These are phyloP conservation scores for Lachancea waltii DNA, from an alignment of 805 yeast species.

Conservation along the genomic window DNA sequence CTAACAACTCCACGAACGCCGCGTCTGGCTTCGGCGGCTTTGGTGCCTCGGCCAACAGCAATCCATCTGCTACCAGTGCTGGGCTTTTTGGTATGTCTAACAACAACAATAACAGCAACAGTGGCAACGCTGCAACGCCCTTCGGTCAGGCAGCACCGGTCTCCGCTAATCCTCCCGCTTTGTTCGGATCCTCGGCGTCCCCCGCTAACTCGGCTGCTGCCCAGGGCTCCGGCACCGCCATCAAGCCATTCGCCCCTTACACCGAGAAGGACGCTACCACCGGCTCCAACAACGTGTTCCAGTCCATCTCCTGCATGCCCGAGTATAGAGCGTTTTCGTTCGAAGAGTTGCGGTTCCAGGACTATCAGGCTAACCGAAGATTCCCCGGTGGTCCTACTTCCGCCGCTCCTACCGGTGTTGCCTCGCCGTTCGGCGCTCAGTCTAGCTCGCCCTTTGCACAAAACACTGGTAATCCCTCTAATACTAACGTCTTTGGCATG, in stretches of 20 bases:
- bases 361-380: conserved; percentile 60
- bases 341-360: conserved; percentile 86
- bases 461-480: conserved; percentile 9
- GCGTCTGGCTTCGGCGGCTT: conserved; percentile 33
- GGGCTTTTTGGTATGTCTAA: conserved; percentile 29
- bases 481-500: conserved; percentile 13
- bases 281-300: conserved; percentile 52
- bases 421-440: conserved; percentile 31
- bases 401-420: conserved; percentile 28
- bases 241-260: conserved; percentile 60
- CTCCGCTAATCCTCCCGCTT: conserved; percentile 12
- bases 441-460: conserved; percentile 27
- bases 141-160: conserved; percentile 25
- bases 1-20: conserved; percentile 24
- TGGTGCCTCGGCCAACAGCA: conserved; percentile 13
- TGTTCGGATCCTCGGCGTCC: conserved; percentile 22
- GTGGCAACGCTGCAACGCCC: conserved; percentile 11
- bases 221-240: conserved; percentile 59
- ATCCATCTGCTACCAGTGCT: conserved; percentile 13
- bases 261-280: conserved; percentile 64
- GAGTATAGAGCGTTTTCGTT: conserved; percentile 75
- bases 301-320: conserved; percentile 82
- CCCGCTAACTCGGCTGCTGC: conserved; percentile 10
- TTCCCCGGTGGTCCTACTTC: conserved; percentile 15
- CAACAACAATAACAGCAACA: conserved; percentile 15